Evolutionary conservation across 352 stramenopile species (phyloP), one percentile per base, ranked within the genome.

Genomic region (Pythium aphanidermatum): DNA sequence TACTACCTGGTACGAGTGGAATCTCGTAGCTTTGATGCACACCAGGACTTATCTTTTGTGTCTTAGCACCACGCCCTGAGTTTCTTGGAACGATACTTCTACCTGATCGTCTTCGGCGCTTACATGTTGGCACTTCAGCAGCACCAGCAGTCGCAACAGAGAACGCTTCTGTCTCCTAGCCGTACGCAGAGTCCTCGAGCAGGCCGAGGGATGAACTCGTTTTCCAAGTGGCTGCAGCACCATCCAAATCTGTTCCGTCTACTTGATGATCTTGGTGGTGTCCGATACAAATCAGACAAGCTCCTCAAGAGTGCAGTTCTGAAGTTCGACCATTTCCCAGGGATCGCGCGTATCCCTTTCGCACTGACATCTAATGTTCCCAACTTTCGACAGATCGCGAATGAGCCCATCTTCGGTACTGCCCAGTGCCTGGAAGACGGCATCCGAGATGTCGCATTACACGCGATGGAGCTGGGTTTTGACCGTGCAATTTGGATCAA

Each of bases 291-390:
- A 26, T 90, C 77, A 0, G 76, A 92, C 45, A 82, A 90, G 24
- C 75, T 95, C 17, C 55, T 95, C 12, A 58, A 83, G 16, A 65
- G 85, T 39, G 83, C 74, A 25, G 83, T 95, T 30, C 64, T 96
- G 36, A 95, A 95, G 39, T 81, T 88, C 50, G 86, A 96, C 34
- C 86, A 96, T 40, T 95, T 96, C 50, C 88, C 85, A 16, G 84
- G 86, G 24, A 70, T 86, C 31, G 70, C 64, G 8, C 63, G 70
- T 14, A 80, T 91, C 16, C 79, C 71, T 8, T 83, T 75, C 23
- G 51, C 72, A 17, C 45, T 94, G 24, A 80, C 83, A 13, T 39
- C 61, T 5, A 86, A 78, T 39, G 78, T 94, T 5, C 84, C 81
- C 5, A 95, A 96, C 55, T 96, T 91, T 41, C 80, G 86, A 16